Conservation (phyloP, 371 early-diverging fungal species). For the Rhizomucor pusillus region DNA sequence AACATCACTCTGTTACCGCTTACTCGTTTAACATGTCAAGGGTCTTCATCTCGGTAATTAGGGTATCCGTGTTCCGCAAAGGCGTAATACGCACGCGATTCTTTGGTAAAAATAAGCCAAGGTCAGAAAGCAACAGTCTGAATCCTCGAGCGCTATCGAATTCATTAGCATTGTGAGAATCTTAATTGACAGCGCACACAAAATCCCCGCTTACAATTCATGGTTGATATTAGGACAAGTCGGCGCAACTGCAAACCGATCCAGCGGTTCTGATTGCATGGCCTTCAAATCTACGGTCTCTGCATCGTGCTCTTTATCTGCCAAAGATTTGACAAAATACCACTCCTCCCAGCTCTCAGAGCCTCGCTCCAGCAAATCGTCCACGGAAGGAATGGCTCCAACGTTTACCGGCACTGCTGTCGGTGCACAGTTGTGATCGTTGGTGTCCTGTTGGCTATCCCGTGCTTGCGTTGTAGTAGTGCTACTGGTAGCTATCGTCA, state of each 20-base stretch:
- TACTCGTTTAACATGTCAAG: slow-evolving; percentile 71
- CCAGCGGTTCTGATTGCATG: not conserved
- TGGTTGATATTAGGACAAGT: slow-evolving; percentile 20
- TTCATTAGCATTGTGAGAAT: not conserved
- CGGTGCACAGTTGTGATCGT: slow-evolving; percentile 4
- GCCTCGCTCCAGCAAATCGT: slow-evolving; percentile 30
- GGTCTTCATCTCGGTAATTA: slow-evolving; percentile 64
- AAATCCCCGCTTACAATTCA: slow-evolving; percentile 24
- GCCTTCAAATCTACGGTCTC: slow-evolving; percentile 8
- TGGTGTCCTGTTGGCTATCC: not conserved
- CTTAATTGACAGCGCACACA: too few relatives aligned
- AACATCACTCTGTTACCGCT: slow-evolving; percentile 8
- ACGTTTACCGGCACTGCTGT: slow-evolving; percentile 25
- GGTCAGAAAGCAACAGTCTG: slow-evolving; percentile 62
- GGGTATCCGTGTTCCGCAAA: slow-evolving; percentile 54
- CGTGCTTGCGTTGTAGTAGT: not conserved
- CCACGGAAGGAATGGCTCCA: slow-evolving; percentile 37
- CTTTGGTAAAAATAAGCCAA: slow-evolving; percentile 61
- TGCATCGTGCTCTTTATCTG: slow-evolving; percentile 25
- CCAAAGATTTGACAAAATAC: slow-evolving; percentile 26
- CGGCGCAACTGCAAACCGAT: slow-evolving; percentile 11
- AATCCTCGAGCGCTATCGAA: slow-evolving; percentile 46
- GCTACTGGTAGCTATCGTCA: slow-evolving; percentile 4
- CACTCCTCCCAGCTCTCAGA: slow-evolving; percentile 36
- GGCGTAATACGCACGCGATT: slow-evolving; percentile 60